Evolutionary conservation across 1,284 basidiomycete genomes (phyloP).

Genomic region (Papiliotrema laurentii): DNA sequence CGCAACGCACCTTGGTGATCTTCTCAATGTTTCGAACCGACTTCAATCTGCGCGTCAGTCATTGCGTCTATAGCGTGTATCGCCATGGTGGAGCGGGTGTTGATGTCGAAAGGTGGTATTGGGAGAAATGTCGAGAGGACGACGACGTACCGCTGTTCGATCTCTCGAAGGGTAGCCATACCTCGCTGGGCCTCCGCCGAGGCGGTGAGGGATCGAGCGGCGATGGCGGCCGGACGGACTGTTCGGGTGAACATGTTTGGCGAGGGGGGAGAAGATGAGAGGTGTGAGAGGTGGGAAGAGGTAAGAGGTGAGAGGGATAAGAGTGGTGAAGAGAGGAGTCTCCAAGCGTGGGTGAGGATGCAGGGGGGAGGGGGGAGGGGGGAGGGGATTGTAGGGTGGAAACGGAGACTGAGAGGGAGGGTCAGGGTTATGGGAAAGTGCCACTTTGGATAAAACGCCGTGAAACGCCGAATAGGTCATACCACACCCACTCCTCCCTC

Average conservation of each 20-base stretch:
- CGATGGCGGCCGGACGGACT: conserved; percentile 58
- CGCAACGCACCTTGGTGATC: conserved; percentile 82
- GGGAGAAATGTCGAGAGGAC: not conserved
- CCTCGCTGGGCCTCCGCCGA: conserved; percentile 58
- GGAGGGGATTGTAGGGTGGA: not conserved
- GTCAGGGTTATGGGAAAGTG: conserved; percentile 3
- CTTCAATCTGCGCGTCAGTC: conserved; percentile 55
- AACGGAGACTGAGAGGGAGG: not conserved
- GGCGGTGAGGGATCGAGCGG: conserved; percentile 41
- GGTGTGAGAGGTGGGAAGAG: conserved; percentile 17
- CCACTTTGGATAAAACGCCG: conserved; percentile 4
- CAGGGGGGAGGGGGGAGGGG: not conserved
- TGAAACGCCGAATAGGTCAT: no score
- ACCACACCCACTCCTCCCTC: not conserved
- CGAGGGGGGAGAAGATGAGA: conserved; percentile 10
- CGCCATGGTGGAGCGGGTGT: not conserved
- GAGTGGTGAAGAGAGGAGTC: not conserved
- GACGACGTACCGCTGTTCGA: conserved; percentile 68
- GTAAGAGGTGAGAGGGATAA: conserved; percentile 7
- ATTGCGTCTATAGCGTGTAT: not conserved
- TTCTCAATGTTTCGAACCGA: conserved; percentile 98
- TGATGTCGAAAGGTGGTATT: not conserved
- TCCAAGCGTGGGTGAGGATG: conserved; percentile 1
- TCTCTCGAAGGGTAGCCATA: conserved; percentile 96
- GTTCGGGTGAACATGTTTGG: conserved; percentile 54